Percentiles rank a stretch among this genome's conserved stretches.
These are phyloP conservation scores for Cladosporium sp. DNA, from an alignment of 2,329 filamentous ascomycete species.

Conservation along the genomic window DNA sequence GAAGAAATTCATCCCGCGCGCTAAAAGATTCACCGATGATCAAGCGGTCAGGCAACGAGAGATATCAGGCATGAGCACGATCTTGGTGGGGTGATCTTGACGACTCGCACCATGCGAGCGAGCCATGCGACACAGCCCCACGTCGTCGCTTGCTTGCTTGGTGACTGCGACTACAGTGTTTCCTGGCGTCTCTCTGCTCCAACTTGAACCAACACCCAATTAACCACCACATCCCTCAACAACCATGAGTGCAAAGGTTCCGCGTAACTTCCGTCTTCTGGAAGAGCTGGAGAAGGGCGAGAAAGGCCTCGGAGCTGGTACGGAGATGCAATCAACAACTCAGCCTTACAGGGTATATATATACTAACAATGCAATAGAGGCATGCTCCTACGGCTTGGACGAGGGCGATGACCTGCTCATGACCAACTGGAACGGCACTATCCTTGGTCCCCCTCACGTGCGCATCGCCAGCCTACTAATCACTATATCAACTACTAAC, in stretches of 20 bases:
- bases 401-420: conserved; percentile 89
- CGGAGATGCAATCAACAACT: neutral
- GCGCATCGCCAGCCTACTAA: conserved; percentile 39
- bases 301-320: conserved; percentile 90
- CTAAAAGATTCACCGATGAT: neutral
- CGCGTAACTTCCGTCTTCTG: conserved; percentile 91
- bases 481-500: conserved; percentile 6
- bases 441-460: conserved; percentile 96
- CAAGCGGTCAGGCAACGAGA: neutral
- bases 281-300: conserved; percentile 99
- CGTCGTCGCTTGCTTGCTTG: conserved; percentile 8
- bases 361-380: conserved; percentile 55
- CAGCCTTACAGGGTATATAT: conserved; percentile 18
- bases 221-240: neutral
- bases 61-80: neutral
- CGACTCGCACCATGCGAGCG: neutral
- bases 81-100: neutral
- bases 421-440: conserved; percentile 98
- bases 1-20: neutral
- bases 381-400: conserved; percentile 96
- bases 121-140: neutral
- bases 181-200: neutral
- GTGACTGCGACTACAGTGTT: conserved; percentile 6
- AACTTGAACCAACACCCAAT: neutral
- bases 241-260: conserved; percentile 71